Percentiles rank a stretch among this genome's conserved stretches.
phyloP scores from a whole-genome alignment of 768 basidiomycete species.

The Obba rivulosa region DNA sequence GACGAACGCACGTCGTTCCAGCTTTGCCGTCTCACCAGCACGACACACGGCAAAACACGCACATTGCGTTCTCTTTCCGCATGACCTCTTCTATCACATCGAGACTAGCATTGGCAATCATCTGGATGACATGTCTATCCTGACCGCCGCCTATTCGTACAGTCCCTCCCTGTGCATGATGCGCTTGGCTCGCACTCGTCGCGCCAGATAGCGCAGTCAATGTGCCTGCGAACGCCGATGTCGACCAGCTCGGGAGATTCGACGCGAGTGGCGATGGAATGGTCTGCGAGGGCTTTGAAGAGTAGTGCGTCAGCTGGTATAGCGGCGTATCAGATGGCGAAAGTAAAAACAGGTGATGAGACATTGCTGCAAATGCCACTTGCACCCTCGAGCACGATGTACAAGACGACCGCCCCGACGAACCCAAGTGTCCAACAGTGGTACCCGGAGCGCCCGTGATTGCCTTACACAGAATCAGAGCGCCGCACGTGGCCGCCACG shows the following conservation, averaged over 20 bases:
- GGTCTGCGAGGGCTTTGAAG: slow-evolving; percentile 59
- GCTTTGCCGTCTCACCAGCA: not conserved
- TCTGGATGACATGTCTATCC: slow-evolving; percentile 93
- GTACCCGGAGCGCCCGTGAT: no score
- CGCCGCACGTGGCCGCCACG: no score
- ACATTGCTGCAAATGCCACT: no score
- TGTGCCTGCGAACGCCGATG: slow-evolving; percentile 86
- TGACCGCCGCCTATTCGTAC: slow-evolving; percentile 74
- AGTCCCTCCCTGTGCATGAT: slow-evolving; percentile 55
- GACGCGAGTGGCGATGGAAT: slow-evolving; percentile 67
- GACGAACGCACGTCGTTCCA: not conserved
- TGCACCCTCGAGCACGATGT: no score
- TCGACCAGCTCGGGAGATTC: slow-evolving; percentile 86
- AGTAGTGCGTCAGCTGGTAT: slow-evolving; percentile 79
- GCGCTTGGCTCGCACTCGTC: slow-evolving; percentile 61
- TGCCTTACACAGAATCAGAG: no score
- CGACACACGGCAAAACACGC: slow-evolving; percentile 25
- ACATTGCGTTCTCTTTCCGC: slow-evolving; percentile 78
- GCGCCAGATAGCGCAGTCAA: slow-evolving; percentile 84
- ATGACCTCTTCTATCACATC: slow-evolving; percentile 94
- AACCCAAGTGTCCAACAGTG: no score
- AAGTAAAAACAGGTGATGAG: slow-evolving; percentile 80
- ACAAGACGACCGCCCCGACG: no score
- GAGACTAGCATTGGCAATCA: slow-evolving; percentile 96
- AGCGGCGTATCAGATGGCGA: slow-evolving; percentile 85